phyloP scores from a whole-genome alignment of 805 yeast genomes.

The Starmerella potacharoeniae region DNA sequence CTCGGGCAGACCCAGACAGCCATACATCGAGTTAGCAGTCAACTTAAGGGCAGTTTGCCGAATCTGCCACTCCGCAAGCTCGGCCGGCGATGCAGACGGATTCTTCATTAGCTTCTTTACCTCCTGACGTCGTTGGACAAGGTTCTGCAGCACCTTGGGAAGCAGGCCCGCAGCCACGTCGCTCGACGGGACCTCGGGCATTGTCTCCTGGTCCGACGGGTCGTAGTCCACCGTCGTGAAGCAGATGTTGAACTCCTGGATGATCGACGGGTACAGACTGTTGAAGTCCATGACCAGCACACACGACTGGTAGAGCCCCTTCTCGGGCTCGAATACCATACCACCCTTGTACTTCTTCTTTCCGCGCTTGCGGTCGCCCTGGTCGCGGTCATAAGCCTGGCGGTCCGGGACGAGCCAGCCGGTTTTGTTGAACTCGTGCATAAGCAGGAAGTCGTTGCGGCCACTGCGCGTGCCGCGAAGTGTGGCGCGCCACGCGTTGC shows the following conservation, averaged over 20 bases:
- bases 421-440: slow-evolving; percentile 78
- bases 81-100: slow-evolving; percentile 47
- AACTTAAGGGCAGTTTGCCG: slow-evolving; percentile 91
- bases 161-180: slow-evolving; percentile 64
- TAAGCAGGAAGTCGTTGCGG: slow-evolving; percentile 80
- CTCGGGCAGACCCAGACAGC: slow-evolving; percentile 86
- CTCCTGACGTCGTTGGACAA: slow-evolving; percentile 85
- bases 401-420: slow-evolving; percentile 77
- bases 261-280: slow-evolving; percentile 90
- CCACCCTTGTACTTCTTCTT: slow-evolving; percentile 77
- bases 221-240: slow-evolving; percentile 81
- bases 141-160: slow-evolving; percentile 68
- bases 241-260: slow-evolving; percentile 93
- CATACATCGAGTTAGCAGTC: slow-evolving; percentile 99
- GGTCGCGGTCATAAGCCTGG: slow-evolving; percentile 24
- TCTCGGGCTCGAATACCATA: slow-evolving; percentile 91
- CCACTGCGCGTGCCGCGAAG: slow-evolving; percentile 92
- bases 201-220: slow-evolving; percentile 25
- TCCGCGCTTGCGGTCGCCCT: slow-evolving; percentile 29
- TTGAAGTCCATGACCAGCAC: slow-evolving; percentile 96
- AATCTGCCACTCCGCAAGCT: slow-evolving; percentile 78
- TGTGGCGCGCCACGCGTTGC: slow-evolving; percentile 95
- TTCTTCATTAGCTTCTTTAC: slow-evolving; percentile 78
- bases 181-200: slow-evolving; percentile 30
- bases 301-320: slow-evolving; percentile 81